Conservation (phyloP, 1,139 yeast genomes). For the Keqinozyma sinolaborantium region DNA sequence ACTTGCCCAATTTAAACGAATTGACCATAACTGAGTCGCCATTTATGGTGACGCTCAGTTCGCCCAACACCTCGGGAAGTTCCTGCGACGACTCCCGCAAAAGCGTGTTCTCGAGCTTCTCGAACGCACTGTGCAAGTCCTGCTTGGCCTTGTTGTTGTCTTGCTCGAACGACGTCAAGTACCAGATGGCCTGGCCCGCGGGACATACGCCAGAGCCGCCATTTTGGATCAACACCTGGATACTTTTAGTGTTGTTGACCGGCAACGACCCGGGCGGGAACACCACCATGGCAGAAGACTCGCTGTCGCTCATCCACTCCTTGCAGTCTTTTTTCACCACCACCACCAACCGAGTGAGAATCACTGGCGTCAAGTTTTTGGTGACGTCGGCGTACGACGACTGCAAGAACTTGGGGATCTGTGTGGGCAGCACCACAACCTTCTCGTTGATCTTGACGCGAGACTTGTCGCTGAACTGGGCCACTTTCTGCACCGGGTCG, state of each 20-base stretch:
- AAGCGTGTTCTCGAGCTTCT: conserved; percentile 74
- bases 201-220: conserved; percentile 92
- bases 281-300: conserved; percentile 80
- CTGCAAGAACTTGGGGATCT: conserved; percentile 50
- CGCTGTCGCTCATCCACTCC: conserved; percentile 89
- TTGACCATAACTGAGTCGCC: conserved; percentile 68
- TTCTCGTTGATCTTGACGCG: conserved; percentile 72
- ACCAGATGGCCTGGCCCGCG: conserved; percentile 86
- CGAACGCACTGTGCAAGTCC: conserved; percentile 78
- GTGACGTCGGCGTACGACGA: conserved; percentile 29
- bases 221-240: conserved; percentile 85
- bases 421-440: conserved; percentile 69
- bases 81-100: conserved; percentile 72
- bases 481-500: conserved; percentile 64
- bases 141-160: conserved; percentile 63
- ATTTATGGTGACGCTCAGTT: conserved; percentile 51
- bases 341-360: conserved; percentile 72
- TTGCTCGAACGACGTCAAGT: conserved; percentile 72
- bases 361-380: conserved; percentile 38
- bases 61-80: conserved; percentile 40
- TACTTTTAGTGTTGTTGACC: conserved; percentile 64
- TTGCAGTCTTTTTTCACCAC: conserved; percentile 83
- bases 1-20: conserved; percentile 82
- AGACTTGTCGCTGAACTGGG: conserved; percentile 75
- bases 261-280: conserved; percentile 88